Percentiles rank a stretch among this genome's conserved stretches.
These are phyloP conservation scores for Heritiera fomes DNA, from an alignment of 345 rosid genomes.

Conservation along the genomic window DNA sequence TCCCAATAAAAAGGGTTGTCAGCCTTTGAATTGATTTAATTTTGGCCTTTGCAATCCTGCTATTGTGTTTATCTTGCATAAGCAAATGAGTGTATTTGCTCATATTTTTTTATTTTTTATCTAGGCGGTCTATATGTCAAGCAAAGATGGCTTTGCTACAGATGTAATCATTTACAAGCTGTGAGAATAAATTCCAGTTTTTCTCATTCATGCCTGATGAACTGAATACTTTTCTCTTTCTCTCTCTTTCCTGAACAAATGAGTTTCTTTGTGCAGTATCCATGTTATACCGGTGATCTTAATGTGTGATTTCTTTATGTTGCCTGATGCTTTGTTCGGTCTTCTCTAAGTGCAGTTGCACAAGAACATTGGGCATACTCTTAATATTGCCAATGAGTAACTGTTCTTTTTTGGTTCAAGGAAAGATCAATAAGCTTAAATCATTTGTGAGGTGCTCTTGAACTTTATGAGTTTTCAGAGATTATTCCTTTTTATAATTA, in stretches of 20 bases:
- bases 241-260: background rate
- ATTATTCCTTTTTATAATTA: too few species aligned
- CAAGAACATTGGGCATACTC: too few species aligned
- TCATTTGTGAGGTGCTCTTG: too few species aligned
- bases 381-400: too few species aligned
- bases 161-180: background rate
- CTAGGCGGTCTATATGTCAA: background rate
- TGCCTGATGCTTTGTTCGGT: background rate
- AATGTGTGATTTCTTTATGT: background rate
- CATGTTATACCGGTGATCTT: background rate
- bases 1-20: slow-evolving; percentile 15
- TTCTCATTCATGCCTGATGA: background rate
- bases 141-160: slow-evolving; percentile 24
- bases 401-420: too few species aligned
- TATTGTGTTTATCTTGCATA: background rate
- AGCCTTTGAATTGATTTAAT: background rate
- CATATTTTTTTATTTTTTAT: background rate
- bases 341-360: too few species aligned
- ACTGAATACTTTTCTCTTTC: background rate
- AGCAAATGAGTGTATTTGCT: background rate
- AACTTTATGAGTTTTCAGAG: too few species aligned
- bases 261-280: background rate
- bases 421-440: too few species aligned
- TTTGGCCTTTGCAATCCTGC: background rate
- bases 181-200: background rate